phyloP scores from a whole-genome alignment of 139 green algal species.

The Bryopsis sp. region DNA sequence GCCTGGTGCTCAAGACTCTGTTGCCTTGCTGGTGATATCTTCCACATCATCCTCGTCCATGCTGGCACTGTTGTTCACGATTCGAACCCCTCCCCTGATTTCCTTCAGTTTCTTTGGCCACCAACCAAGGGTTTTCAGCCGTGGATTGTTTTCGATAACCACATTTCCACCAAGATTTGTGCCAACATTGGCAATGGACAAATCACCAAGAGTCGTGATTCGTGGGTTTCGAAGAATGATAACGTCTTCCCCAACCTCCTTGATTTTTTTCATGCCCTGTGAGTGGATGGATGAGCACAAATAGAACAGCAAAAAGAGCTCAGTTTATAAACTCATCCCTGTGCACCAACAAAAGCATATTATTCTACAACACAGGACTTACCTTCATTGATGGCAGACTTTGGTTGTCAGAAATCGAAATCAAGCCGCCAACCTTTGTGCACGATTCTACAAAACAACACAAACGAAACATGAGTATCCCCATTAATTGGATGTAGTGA shows the following conservation, averaged over 20 bases:
- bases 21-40: too few species aligned
- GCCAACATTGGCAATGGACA: not conserved
- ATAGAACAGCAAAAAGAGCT: too few species aligned
- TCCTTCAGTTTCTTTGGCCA: not conserved
- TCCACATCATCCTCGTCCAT: too few species aligned
- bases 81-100: conserved; percentile 4
- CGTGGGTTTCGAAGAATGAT: not conserved
- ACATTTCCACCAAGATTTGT: conserved; percentile 14
- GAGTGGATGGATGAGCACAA: too few species aligned
- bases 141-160: conserved; percentile 6
- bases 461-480: not conserved
- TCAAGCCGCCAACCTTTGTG: conserved; percentile 10
- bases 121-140: not conserved
- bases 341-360: too few species aligned
- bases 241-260: conserved; percentile 4
- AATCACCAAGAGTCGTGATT: not conserved
- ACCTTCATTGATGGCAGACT: not conserved
- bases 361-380: not conserved
- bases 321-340: too few species aligned
- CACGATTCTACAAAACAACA: not conserved
- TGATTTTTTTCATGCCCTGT: conserved; percentile 4
- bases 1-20: too few species aligned
- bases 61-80: too few species aligned
- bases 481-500: too few species aligned
- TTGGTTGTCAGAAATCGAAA: conserved; percentile 11